Percentiles rank a stretch among this genome's conserved stretches.
These are phyloP conservation scores for Zarea fungicola DNA, from an alignment of 2,329 filamentous ascomycete genomes.

Conservation along the genomic window DNA sequence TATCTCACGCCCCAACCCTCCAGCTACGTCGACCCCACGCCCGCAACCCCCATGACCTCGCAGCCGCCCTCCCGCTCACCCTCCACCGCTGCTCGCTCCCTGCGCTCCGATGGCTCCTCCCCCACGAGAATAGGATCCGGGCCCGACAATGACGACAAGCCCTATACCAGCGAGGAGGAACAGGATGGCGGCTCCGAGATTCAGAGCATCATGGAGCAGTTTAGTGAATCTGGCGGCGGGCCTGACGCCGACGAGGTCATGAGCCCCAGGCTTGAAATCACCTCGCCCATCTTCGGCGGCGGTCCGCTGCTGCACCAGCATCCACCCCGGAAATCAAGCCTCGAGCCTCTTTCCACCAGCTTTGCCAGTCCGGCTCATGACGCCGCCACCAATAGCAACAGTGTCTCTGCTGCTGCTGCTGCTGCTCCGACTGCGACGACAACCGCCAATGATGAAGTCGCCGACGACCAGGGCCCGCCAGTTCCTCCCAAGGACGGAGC, in stretches of 20 bases:
- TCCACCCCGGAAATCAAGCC: slow-evolving; percentile 78
- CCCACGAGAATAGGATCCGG: slow-evolving; percentile 47
- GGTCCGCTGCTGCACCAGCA: slow-evolving; percentile 64
- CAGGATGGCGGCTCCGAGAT: slow-evolving; percentile 76
- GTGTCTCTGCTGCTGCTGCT: too few relatives aligned
- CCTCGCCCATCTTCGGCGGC: slow-evolving; percentile 66
- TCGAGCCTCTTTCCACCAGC: slow-evolving; percentile 56
- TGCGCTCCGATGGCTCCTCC: slow-evolving; percentile 39
- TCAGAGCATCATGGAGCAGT: slow-evolving; percentile 96
- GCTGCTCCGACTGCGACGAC: too few relatives aligned
- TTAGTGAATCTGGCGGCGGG: slow-evolving; percentile 68
- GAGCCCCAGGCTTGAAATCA: slow-evolving; percentile 79
- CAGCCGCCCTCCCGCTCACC: slow-evolving; percentile 55
- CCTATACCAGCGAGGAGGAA: slow-evolving; percentile 54
- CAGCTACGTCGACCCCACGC: slow-evolving; percentile 53
- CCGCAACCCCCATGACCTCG: slow-evolving; percentile 50
- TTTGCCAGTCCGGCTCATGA: slow-evolving; percentile 39
- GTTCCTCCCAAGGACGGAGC: slow-evolving; percentile 57
- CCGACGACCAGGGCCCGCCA: slow-evolving; percentile 48
- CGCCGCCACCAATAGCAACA: slow-evolving; percentile 33
- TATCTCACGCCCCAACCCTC: slow-evolving; percentile 44
- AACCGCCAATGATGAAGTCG: slow-evolving; percentile 28
- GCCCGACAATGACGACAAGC: slow-evolving; percentile 52
- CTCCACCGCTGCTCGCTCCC: slow-evolving; percentile 48
- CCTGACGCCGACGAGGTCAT: slow-evolving; percentile 79